A percentile compares a stretch with the other conserved stretches of the same genome.
Evolutionary conservation across 2,329 filamentous ascomycete species (phyloP).

Genomic region (Alternaria metachromatica): DNA sequence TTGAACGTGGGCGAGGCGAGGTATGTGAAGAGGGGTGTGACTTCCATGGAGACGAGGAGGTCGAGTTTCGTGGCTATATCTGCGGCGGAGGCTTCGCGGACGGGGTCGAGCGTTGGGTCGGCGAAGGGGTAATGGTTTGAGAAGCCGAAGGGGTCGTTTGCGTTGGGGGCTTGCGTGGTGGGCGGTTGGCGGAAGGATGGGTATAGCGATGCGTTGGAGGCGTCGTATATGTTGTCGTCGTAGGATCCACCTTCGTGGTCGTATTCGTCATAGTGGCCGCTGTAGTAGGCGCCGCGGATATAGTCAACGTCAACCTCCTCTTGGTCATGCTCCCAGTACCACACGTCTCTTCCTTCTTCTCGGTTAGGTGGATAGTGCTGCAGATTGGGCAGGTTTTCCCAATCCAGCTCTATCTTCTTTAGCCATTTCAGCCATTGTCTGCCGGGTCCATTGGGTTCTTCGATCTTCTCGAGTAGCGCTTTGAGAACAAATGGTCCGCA

Average conservation of each 20-base stretch:
- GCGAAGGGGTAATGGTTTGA: constrained; percentile 41
- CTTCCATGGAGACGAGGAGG: constrained; percentile 41
- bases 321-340: constrained; percentile 34
- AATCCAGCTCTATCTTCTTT: constrained; percentile 42
- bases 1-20: constrained; percentile 35
- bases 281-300: constrained; percentile 32
- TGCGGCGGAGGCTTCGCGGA: constrained; percentile 21
- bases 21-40: constrained; percentile 43
- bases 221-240: constrained; percentile 45
- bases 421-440: constrained; percentile 41
- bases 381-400: constrained; percentile 46
- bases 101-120: constrained; percentile 25
- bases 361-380: constrained; percentile 39
- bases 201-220: constrained; percentile 34
- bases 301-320: constrained; percentile 40
- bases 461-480: constrained; percentile 35
- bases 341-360: constrained; percentile 29
- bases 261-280: constrained; percentile 41
- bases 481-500: constrained; percentile 47
- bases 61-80: constrained; percentile 39
- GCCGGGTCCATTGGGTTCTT: constrained; percentile 29
- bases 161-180: constrained; percentile 5
- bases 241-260: constrained; percentile 44
- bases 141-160: constrained; percentile 40
- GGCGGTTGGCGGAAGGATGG: constrained; percentile 28